A percentile compares a stretch with the other conserved stretches of the same genome.
Conservation (phyloP, 495 filamentous ascomycete genomes). For the Penicillium antarcticum region DNA sequence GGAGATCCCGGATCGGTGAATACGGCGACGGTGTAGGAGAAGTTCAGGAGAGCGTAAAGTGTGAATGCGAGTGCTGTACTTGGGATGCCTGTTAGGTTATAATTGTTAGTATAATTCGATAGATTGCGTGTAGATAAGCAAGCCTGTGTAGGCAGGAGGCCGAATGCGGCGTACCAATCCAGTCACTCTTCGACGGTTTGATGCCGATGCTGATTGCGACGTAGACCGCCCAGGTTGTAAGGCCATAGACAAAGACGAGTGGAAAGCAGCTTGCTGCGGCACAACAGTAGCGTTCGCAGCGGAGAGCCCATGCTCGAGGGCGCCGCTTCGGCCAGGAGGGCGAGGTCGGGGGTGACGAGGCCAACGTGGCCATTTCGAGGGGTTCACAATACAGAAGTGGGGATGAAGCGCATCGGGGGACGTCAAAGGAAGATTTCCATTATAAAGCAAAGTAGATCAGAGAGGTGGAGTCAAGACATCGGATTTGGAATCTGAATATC, state of each 20-base stretch:
- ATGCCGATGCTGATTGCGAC: conserved; percentile 77
- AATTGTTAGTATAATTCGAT: not conserved
- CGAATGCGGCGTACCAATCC: conserved; percentile 59
- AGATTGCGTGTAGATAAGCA: too few species aligned
- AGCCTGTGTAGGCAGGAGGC: too few species aligned
- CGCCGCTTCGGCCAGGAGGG: conserved; percentile 49
- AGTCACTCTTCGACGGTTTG: conserved; percentile 48
- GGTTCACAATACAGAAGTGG: conserved; percentile 8
- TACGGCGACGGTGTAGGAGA: conserved; percentile 85
- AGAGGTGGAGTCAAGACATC: not conserved
- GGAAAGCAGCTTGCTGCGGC: conserved; percentile 78
- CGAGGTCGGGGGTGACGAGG: conserved; percentile 41
- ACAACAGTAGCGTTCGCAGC: conserved; percentile 83
- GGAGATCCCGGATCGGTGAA: conserved; percentile 85
- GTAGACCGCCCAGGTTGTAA: conserved; percentile 88
- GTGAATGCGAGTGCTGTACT: conserved; percentile 58
- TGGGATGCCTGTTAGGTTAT: conserved; percentile 28
- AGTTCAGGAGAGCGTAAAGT: conserved; percentile 78
- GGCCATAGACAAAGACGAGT: conserved; percentile 79
- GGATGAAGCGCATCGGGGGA: conserved; percentile 12
- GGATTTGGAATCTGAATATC: not conserved
- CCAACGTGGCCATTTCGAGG: conserved; percentile 39
- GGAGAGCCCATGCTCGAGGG: conserved; percentile 63
- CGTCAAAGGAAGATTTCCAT: conserved; percentile 11
- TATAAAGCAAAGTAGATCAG: not conserved